phyloP scores from a whole-genome alignment of 169 alveolate genomes.

The Toxoplasma gondii region DNA sequence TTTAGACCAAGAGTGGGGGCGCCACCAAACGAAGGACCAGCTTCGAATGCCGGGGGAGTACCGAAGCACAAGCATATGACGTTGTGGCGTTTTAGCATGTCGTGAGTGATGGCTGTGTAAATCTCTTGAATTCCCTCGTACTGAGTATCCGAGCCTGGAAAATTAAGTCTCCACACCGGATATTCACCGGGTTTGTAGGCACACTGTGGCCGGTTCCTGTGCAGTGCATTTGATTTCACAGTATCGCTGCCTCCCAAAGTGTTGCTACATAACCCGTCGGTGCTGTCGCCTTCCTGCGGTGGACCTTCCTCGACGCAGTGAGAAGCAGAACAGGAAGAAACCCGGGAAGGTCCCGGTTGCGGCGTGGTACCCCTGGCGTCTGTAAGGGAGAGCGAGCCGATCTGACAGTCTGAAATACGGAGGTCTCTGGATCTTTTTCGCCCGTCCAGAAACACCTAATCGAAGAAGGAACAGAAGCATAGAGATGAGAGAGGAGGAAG shows the following conservation, averaged over 20 bases:
- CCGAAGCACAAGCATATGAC: constrained; percentile 54
- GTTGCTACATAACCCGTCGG: not conserved
- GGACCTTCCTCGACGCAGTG: not conserved
- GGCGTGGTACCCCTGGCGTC: not conserved
- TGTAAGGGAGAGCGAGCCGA: not conserved
- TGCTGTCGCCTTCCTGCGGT: not conserved
- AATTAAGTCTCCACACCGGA: constrained; percentile 12
- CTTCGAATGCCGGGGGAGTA: not conserved
- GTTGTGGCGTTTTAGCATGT: constrained; percentile 46
- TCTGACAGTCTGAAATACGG: constrained; percentile 37
- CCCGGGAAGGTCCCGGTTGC: too few species aligned
- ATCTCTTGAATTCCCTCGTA: constrained; percentile 56
- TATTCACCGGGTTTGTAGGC: not conserved
- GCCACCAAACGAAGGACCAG: too few species aligned
- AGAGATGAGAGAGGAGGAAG: not conserved
- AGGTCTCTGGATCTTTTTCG: constrained; percentile 53
- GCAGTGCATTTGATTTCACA: not conserved
- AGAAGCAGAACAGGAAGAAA: too few species aligned
- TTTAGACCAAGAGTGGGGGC: too few species aligned
- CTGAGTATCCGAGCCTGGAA: not conserved
- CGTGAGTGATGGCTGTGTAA: constrained; percentile 48
- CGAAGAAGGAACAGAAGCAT: not conserved
- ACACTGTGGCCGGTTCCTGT: not conserved
- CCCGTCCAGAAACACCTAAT: constrained; percentile 66
- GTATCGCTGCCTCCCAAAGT: not conserved